Conservation (phyloP, 495 filamentous ascomycete genomes). For the Hypoxylon lienhwacheense region DNA sequence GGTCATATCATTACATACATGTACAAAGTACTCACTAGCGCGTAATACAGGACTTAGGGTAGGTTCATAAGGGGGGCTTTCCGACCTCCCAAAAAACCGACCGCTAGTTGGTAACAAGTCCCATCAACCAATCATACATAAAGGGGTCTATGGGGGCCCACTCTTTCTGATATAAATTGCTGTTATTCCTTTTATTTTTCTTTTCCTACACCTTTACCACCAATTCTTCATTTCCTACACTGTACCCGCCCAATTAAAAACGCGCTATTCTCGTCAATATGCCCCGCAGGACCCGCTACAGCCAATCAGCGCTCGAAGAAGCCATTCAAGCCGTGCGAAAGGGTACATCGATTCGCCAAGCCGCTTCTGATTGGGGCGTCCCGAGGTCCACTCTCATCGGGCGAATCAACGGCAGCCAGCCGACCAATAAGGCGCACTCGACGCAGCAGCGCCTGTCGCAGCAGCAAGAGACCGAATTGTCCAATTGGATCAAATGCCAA, state of each 20-base stretch:
- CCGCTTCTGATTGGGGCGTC: not conserved
- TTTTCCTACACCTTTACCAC: too few relatives aligned
- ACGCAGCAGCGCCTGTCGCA: not conserved
- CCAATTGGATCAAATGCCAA: slow-evolving; percentile 1
- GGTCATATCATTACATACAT: slow-evolving; percentile 13
- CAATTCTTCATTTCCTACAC: too few relatives aligned
- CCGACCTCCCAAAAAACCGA: too few relatives aligned
- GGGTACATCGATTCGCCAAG: not conserved
- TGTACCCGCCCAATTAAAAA: not conserved
- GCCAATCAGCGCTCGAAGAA: slow-evolving; percentile 1
- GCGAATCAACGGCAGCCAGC: not conserved
- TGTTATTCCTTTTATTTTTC: too few relatives aligned
- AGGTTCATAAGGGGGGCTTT: too few relatives aligned
- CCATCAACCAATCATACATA: too few relatives aligned
- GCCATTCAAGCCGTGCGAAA: not conserved
- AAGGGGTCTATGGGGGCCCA: too few relatives aligned
- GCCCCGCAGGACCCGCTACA: not conserved
- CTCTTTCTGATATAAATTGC: too few relatives aligned
- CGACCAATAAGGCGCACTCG: not conserved
- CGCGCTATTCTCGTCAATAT: not conserved
- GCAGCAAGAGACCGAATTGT: not conserved
- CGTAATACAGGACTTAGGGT: slow-evolving; percentile 15
- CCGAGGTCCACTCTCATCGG: slow-evolving; percentile 2
- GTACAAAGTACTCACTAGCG: too few relatives aligned
- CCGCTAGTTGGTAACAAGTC: too few relatives aligned